These are phyloP conservation scores for Astragalus membranaceus DNA, from an alignment of 306 rosid genomes.

Conservation along the genomic window DNA sequence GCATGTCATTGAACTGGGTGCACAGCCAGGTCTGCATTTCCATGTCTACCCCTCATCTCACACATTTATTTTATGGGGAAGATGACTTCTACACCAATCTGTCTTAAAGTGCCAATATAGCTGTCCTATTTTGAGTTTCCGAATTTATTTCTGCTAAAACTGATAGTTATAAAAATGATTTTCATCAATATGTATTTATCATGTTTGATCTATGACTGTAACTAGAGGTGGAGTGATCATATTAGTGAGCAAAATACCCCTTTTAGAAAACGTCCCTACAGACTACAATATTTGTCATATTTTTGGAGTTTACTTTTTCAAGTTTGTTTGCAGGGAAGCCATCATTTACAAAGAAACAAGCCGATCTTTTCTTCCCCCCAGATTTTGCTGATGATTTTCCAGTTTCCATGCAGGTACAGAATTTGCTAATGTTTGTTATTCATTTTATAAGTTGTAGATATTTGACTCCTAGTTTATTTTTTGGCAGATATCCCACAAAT, in stretches of 20 bases:
- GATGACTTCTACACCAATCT: constrained; percentile 3
- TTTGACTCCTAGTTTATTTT: constrained; percentile 10
- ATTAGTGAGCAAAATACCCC: neutral
- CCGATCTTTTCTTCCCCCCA: constrained; percentile 99
- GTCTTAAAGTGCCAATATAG: neutral
- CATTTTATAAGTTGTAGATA: constrained; percentile 6
- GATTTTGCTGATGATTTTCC: constrained; percentile 99
- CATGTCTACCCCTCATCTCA: neutral
- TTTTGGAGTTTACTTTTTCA: constrained; percentile 15
- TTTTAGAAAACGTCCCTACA: neutral
- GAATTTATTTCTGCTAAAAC: constrained; percentile 3
- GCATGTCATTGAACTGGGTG: constrained; percentile 97
- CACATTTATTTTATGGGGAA: constrained; percentile 11
- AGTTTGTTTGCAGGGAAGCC: constrained; percentile 69
- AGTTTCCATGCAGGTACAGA: constrained; percentile 92
- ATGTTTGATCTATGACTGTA: neutral
- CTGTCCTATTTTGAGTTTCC: neutral
- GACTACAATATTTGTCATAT: neutral
- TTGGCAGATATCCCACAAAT: constrained; percentile 94
- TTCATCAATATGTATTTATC: constrained; percentile 13
- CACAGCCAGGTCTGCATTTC: constrained; percentile 82
- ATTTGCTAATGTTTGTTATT: constrained; percentile 18
- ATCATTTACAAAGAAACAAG: constrained; percentile 94
- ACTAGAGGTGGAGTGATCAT: neutral
- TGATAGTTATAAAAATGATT: neutral